phyloP scores from a whole-genome alignment of 805 yeast genomes.

The Wickerhamiella sorbophila region DNA sequence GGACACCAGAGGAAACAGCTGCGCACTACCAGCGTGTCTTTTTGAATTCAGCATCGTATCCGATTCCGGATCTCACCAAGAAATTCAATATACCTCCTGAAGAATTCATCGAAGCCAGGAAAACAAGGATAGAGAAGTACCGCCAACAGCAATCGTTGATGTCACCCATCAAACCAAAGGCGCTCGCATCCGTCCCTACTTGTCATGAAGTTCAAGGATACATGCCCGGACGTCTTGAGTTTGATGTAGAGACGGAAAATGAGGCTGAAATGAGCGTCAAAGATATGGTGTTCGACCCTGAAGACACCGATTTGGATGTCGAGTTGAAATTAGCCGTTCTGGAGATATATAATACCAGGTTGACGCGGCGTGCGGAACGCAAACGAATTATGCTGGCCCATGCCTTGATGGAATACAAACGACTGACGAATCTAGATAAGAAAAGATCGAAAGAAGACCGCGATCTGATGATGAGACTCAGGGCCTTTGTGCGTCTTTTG shows the following conservation, averaged over 20 bases:
- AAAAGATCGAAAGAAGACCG: constrained; percentile 79
- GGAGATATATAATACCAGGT: constrained; percentile 77
- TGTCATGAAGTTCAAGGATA: constrained; percentile 96
- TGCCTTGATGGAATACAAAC: constrained; percentile 69
- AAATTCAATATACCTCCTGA: constrained; percentile 53
- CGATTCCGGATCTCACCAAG: constrained; percentile 74
- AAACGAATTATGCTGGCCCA: constrained; percentile 71
- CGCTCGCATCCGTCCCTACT: constrained; percentile 83
- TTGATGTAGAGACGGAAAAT: constrained; percentile 91
- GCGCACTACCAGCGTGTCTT: constrained; percentile 66
- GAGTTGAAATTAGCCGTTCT: constrained; percentile 77
- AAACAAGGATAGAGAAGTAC: constrained; percentile 56
- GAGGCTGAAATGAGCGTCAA: constrained; percentile 91
- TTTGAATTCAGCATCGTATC: constrained; percentile 57
- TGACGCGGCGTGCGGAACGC: constrained; percentile 85
- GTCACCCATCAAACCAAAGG: constrained; percentile 74
- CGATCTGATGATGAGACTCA: constrained; percentile 58
- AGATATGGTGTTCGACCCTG: constrained; percentile 91
- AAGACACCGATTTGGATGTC: constrained; percentile 76
- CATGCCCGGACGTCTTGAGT: constrained; percentile 97
- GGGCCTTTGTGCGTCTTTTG: constrained; percentile 71
- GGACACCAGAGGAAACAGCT: constrained; percentile 84
- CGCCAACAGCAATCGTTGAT: constrained; percentile 55
- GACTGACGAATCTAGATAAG: constrained; percentile 69
- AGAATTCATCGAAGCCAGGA: constrained; percentile 54